These are phyloP conservation scores for Xylaria sp. DNA, from an alignment of 2,329 filamentous ascomycete species.

Conservation along the genomic window DNA sequence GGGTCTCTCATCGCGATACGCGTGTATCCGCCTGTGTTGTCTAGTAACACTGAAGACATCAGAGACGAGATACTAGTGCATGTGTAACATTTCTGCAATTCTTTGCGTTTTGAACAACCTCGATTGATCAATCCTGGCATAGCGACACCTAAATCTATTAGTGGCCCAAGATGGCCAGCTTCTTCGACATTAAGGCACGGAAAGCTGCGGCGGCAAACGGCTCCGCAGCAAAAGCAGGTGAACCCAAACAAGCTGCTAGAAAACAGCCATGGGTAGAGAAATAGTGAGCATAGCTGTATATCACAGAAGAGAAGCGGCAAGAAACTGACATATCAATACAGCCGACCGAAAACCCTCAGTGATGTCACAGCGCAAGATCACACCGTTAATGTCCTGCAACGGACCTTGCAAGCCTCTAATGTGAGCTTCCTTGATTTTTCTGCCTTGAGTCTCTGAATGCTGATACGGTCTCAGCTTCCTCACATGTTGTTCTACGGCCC, in stretches of 20 bases:
- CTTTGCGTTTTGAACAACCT: background rate
- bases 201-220: slow-evolving; percentile 77
- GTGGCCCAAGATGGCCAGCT: slow-evolving; percentile 75
- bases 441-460: background rate
- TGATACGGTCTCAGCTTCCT: slow-evolving; percentile 69
- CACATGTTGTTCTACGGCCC: slow-evolving; percentile 99
- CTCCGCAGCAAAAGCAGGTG: slow-evolving; percentile 72
- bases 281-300: slow-evolving; percentile 72
- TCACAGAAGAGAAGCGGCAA: background rate
- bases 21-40: slow-evolving; percentile 1
- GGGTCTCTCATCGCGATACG: slow-evolving; percentile 23
- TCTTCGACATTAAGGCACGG: slow-evolving; percentile 95
- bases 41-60: background rate
- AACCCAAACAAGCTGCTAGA: slow-evolving; percentile 69
- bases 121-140: background rate
- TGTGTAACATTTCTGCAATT: background rate
- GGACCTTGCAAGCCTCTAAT: slow-evolving; percentile 94
- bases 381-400: slow-evolving; percentile 89
- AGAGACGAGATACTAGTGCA: background rate
- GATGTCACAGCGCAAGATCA: slow-evolving; percentile 99
- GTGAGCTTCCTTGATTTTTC: slow-evolving; percentile 54
- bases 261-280: slow-evolving; percentile 98
- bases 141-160: background rate
- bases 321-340: slow-evolving; percentile 55
- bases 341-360: slow-evolving; percentile 89